phyloP scores from a whole-genome alignment of 2,329 filamentous ascomycete species.

The Sclerotinia sclerotiorum region DNA sequence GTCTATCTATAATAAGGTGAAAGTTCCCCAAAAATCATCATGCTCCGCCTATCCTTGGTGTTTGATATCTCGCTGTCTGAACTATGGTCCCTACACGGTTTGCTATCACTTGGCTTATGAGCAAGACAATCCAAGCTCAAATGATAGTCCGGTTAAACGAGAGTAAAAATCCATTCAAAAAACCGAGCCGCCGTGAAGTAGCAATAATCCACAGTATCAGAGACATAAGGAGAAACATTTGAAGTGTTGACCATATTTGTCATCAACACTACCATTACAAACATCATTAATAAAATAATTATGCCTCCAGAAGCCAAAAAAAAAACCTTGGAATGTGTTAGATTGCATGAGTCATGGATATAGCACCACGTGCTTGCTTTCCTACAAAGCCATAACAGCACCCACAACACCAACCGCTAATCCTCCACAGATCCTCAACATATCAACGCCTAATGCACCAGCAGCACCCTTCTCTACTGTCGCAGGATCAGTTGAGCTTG shows the following conservation, averaged over 20 bases:
- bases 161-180: not conserved
- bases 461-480: not conserved
- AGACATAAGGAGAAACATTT: not conserved
- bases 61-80: no score
- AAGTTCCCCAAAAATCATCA: no score
- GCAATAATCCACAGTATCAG: not conserved
- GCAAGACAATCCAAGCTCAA: not conserved
- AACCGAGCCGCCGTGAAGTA: no score
- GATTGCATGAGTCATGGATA: not conserved
- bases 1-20: no score
- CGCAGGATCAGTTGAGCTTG: not conserved
- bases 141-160: no score
- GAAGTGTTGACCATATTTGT: not conserved
- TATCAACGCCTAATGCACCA: conserved; percentile 2
- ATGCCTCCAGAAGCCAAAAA: not conserved
- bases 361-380: not conserved
- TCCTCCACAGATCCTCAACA: conserved; percentile 2
- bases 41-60: no score
- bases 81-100: no score
- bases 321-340: no score
- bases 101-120: no score
- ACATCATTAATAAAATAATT: not conserved
- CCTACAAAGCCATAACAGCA: conserved; percentile 23
- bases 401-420: conserved; percentile 22
- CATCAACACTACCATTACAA: not conserved